Percentiles rank a stretch among this genome's conserved stretches.
These are phyloP conservation scores for Hypsizygus marmoreus DNA, from an alignment of 768 basidiomycete genomes.

Conservation along the genomic window DNA sequence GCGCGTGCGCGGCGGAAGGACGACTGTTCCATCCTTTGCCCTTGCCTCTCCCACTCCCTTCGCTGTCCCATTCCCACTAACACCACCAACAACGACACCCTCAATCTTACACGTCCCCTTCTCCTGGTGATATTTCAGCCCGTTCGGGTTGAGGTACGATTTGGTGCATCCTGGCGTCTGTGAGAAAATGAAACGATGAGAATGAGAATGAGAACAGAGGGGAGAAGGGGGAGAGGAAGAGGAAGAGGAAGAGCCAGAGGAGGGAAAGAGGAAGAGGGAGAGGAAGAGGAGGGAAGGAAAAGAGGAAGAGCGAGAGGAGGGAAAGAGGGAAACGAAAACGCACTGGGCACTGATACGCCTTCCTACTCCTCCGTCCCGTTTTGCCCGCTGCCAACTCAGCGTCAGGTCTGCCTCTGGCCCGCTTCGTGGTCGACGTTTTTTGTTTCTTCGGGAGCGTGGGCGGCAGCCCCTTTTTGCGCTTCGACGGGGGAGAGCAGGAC, in stretches of 20 bases:
- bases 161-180: constrained; percentile 55
- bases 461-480: not conserved
- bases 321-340: too few species aligned
- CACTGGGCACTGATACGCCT: constrained; percentile 52
- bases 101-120: constrained; percentile 63
- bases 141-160: constrained; percentile 67
- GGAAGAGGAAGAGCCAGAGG: too few species aligned
- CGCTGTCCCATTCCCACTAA: too few species aligned
- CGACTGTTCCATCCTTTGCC: too few species aligned
- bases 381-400: not conserved
- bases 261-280: not conserved
- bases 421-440: constrained; percentile 1
- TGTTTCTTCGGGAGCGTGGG: not conserved
- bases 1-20: too few species aligned
- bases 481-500: not conserved
- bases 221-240: too few species aligned
- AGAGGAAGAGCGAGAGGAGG: not conserved
- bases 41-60: too few species aligned
- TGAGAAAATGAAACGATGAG: too few species aligned
- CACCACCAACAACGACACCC: constrained; percentile 1
- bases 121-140: constrained; percentile 67
- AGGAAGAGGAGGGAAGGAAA: not conserved
- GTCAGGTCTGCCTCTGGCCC: constrained; percentile 9
- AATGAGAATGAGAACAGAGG: too few species aligned
- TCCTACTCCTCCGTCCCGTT: constrained; percentile 35